These are phyloP conservation scores for Irpex sp. DNA, from an alignment of 1,284 basidiomycete genomes.

Conservation along the genomic window DNA sequence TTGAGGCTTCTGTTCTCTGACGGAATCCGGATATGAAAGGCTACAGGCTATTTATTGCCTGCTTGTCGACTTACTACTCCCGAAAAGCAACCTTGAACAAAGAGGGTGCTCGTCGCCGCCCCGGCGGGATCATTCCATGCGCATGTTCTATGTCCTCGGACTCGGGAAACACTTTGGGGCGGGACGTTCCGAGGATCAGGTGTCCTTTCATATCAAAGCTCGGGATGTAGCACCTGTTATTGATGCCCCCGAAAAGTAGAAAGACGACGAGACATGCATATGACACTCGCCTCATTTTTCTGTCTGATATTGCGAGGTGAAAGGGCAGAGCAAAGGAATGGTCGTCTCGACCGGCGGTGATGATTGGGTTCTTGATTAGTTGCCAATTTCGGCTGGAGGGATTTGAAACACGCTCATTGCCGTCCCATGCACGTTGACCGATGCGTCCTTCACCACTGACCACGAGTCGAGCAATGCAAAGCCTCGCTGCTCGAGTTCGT, in stretches of 20 bases:
- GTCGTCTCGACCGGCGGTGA: not conserved
- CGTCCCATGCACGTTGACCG: not conserved
- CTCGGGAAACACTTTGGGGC: not conserved
- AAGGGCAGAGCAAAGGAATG: not conserved
- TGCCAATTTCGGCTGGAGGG: not conserved
- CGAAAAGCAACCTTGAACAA: not conserved
- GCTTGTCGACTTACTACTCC: not conserved
- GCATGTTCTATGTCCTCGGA: not conserved
- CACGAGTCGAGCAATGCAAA: not conserved
- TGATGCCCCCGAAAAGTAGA: not conserved
- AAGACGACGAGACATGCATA: not conserved
- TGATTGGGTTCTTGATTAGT: not conserved
- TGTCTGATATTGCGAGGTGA: not conserved
- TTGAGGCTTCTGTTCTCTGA: not conserved
- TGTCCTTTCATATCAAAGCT: not conserved
- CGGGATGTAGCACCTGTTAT: not conserved
- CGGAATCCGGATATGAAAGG: not conserved
- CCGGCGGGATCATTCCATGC: not conserved
- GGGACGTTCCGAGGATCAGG: not conserved
- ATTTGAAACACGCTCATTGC: not conserved
- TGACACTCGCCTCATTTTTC: not conserved
- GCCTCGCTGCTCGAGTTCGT: not conserved
- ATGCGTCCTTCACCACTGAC: not conserved
- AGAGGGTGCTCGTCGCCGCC: not conserved
- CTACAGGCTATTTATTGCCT: not conserved